Percentiles rank a stretch among this genome's conserved stretches.
phyloP scores from a whole-genome alignment of 768 basidiomycete genomes.

The Lactifluus subvellereus region DNA sequence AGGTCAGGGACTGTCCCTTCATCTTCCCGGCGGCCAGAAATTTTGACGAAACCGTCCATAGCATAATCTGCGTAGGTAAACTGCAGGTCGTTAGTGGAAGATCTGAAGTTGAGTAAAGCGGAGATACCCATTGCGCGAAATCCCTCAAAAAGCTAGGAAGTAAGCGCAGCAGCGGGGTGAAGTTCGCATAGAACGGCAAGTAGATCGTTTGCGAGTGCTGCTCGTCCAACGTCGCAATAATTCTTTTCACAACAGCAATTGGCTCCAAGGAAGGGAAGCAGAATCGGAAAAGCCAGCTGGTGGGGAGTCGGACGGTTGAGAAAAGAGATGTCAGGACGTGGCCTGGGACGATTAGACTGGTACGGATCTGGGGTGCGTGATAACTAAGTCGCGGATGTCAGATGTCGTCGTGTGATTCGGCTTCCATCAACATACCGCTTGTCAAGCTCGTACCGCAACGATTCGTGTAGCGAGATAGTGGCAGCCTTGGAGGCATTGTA shows the following conservation, averaged over 20 bases:
- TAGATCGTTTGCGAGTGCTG: constrained; percentile 67
- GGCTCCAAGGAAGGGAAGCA: constrained; percentile 71
- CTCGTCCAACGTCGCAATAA: constrained; percentile 77
- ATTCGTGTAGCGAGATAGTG: constrained; percentile 71
- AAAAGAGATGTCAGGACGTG: constrained; percentile 80
- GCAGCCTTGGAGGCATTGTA: constrained; percentile 94
- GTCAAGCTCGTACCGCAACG: constrained; percentile 84
- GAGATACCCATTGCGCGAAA: constrained; percentile 63
- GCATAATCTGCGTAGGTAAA: constrained; percentile 61
- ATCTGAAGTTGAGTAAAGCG: not conserved
- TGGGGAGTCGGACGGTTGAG: constrained; percentile 47
- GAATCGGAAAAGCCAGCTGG: constrained; percentile 54
- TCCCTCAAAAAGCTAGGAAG: constrained; percentile 73
- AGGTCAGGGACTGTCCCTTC: constrained; percentile 12
- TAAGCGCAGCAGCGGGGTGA: constrained; percentile 47
- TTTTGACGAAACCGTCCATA: constrained; percentile 63
- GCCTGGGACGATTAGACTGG: constrained; percentile 79
- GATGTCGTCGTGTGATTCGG: constrained; percentile 11
- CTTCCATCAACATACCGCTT: constrained; percentile 44
- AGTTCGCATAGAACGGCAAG: constrained; percentile 67
- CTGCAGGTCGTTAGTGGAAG: constrained; percentile 33
- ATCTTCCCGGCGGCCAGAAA: constrained; percentile 22
- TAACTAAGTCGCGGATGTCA: constrained; percentile 41
- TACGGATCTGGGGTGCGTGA: constrained; percentile 70
- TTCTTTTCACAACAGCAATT: constrained; percentile 67